Conservation (phyloP, 1,284 basidiomycete genomes). For the Fomitopsis pinicola region DNA sequence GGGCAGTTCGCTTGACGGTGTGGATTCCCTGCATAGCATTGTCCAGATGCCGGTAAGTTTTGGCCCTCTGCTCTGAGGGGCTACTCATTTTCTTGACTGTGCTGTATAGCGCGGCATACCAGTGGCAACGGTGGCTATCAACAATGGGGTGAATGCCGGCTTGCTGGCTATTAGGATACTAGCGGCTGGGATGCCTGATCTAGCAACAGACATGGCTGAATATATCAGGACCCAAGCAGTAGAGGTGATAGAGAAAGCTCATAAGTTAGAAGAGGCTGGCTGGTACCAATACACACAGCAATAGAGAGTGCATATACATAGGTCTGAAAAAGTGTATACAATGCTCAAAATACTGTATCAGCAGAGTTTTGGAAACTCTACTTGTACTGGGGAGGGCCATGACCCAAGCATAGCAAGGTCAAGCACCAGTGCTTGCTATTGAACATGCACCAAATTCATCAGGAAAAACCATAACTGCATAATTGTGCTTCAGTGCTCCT, state of each 20-base stretch:
- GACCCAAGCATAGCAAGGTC: too few species aligned
- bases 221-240: conserved; percentile 77
- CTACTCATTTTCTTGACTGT: conserved; percentile 1
- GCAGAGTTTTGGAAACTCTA: too few species aligned
- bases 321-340: too few species aligned
- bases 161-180: conserved; percentile 90
- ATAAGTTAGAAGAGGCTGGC: conserved; percentile 72
- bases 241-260: conserved; percentile 85
- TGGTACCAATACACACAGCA: conserved; percentile 50
- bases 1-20: conserved; percentile 90
- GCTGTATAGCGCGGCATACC: conserved; percentile 82
- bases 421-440: too few species aligned
- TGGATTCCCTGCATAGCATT: conserved; percentile 95
- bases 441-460: too few species aligned
- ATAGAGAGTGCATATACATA: neutral
- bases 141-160: conserved; percentile 93
- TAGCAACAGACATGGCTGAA: conserved; percentile 67
- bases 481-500: too few species aligned
- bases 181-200: conserved; percentile 64
- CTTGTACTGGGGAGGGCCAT: too few species aligned
- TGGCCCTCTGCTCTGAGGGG: neutral
- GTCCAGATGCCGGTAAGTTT: conserved; percentile 95
- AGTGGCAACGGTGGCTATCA: conserved; percentile 96
- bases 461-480: too few species aligned
- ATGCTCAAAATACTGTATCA: too few species aligned